These are phyloP conservation scores for Prototheca stagnorum DNA, from an alignment of 163 green algal species.

Conservation along the genomic window DNA sequence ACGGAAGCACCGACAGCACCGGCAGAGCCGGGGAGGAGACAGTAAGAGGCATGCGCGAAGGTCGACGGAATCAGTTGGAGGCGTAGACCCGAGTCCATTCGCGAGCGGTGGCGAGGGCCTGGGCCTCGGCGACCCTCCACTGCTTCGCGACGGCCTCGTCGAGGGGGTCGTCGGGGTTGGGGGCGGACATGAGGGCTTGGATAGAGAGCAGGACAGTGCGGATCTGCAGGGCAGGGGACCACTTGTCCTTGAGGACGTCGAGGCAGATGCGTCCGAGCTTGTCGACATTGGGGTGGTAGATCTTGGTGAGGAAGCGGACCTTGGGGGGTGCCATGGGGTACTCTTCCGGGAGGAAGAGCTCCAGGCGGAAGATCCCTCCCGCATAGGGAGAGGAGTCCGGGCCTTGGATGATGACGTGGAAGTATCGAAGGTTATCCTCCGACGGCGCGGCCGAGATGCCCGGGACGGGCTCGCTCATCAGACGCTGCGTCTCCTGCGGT, in stretches of 20 bases:
- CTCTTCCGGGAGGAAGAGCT: slow-evolving; percentile 96
- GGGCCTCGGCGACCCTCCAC: slow-evolving; percentile 85
- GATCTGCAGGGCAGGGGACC: slow-evolving; percentile 94
- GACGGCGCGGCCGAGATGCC: slow-evolving; percentile 85
- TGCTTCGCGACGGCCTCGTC: slow-evolving; percentile 87
- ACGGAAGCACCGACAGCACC: no score
- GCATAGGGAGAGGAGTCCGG: slow-evolving; percentile 74
- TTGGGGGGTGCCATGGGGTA: slow-evolving; percentile 98
- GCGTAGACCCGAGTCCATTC: slow-evolving; percentile 28
- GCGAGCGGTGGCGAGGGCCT: slow-evolving; percentile 46
- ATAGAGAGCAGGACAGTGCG: slow-evolving; percentile 91
- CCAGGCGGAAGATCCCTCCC: slow-evolving; percentile 90
- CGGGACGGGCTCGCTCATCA: slow-evolving; percentile 83
- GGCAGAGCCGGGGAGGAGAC: no score
- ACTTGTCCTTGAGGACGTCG: slow-evolving; percentile 99
- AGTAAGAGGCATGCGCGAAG: no score
- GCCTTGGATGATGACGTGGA: slow-evolving; percentile 94
- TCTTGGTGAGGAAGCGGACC: slow-evolving; percentile 92
- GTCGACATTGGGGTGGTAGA: slow-evolving; percentile 99
- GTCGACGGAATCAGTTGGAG: no score
- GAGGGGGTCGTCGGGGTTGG: slow-evolving; percentile 95
- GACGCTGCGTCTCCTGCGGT: slow-evolving; percentile 85
- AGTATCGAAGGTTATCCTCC: slow-evolving; percentile 96
- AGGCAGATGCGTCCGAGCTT: slow-evolving; percentile 96
- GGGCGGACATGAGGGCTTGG: slow-evolving; percentile 83